phyloP scores from a whole-genome alignment of 768 basidiomycete genomes.

The Tephrocybe sp. region DNA sequence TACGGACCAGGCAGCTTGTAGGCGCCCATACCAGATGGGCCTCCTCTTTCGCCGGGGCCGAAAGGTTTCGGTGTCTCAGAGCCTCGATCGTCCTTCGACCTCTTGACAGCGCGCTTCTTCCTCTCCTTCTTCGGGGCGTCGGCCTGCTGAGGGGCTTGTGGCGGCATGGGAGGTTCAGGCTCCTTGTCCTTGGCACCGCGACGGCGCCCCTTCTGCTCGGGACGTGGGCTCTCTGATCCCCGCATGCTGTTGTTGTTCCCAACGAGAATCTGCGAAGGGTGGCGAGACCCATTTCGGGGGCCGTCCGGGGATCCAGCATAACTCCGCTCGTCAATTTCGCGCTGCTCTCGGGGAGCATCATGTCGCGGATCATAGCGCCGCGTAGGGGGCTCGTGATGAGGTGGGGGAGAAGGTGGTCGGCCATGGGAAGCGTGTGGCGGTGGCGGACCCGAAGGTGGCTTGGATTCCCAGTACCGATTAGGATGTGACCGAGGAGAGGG shows the following conservation, averaged over 20 bases:
- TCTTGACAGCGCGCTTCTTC: constrained; percentile 44
- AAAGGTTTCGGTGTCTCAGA: constrained; percentile 46
- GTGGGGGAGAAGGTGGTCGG: constrained; percentile 33
- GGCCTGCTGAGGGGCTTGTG: constrained; percentile 32
- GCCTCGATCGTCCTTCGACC: constrained; percentile 48
- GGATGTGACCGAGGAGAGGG: constrained; percentile 60
- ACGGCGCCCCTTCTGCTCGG: constrained; percentile 45
- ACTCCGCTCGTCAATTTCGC: constrained; percentile 46
- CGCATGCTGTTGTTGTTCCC: constrained; percentile 39
- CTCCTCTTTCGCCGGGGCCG: constrained; percentile 28
- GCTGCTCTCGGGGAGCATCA: constrained; percentile 45
- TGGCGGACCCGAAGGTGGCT: constrained; percentile 38
- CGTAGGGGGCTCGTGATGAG: constrained; percentile 41
- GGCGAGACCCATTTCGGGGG: constrained; percentile 30
- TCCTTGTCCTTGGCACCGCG: constrained; percentile 53
- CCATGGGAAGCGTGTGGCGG: constrained; percentile 28
- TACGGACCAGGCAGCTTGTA: constrained; percentile 31
- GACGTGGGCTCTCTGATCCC: constrained; percentile 63
- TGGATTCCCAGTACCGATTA: constrained; percentile 62
- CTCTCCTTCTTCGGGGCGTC: constrained; percentile 56
- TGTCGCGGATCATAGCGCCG: constrained; percentile 68
- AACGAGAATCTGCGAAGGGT: constrained; percentile 30
- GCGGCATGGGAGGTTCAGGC: constrained; percentile 25
- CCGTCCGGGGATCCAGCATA: constrained; percentile 52
- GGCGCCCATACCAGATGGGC: constrained; percentile 22